Base-by-base conservation (phyloP, 768 basidiomycete genomes). In the Cytidiella melzeri region DNA sequence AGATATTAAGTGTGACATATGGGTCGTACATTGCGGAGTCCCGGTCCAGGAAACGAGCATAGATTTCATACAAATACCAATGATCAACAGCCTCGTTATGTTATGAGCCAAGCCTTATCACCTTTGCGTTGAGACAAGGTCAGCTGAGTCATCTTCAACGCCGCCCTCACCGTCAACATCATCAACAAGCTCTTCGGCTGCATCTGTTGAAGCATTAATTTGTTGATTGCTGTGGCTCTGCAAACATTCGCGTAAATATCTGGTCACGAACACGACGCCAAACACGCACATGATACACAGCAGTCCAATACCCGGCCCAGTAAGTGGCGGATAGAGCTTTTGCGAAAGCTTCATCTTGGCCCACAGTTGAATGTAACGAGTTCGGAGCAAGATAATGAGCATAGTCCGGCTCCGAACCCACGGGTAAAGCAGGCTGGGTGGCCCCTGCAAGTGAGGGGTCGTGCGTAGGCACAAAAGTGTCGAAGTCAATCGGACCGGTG, bases 221-320 rank as follows among this genome's bases (percentile, higher is more conserved):
- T 40, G n/a, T 20, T 26, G 41, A 45, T 56, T 51, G 5, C 55
- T 37, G 11, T 56, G 56, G 18, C 43, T 53, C 57, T 58, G 38
- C 23, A 18, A 20, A 27, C 34, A 1, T n/a, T 40, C 1, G 26
- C 5, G n/a, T 15, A 13, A 24, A 23, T 15, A 5, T 20, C 26
- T 3, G 3, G n/a, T 11, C 10, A 37, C 19, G 7, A 48, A 28
- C 38, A 15, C 5, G 9, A 41, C 25, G 19, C 24, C 23, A 18
- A 47, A 27, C 18, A 71, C 80, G 43, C 57, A 87, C 88, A 62
- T 91, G 83, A 60, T 90, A 91, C 41, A 89, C 75, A 1, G 87
- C 87, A 2, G 87, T 88, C 87, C 88, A 92, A 63, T 91, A 92
- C 18, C 88, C 89, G 20, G 75, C 73, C 88, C 89, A 91, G 63